Conservation (phyloP, 345 rosid genomes). For the Camelina neglecta region DNA sequence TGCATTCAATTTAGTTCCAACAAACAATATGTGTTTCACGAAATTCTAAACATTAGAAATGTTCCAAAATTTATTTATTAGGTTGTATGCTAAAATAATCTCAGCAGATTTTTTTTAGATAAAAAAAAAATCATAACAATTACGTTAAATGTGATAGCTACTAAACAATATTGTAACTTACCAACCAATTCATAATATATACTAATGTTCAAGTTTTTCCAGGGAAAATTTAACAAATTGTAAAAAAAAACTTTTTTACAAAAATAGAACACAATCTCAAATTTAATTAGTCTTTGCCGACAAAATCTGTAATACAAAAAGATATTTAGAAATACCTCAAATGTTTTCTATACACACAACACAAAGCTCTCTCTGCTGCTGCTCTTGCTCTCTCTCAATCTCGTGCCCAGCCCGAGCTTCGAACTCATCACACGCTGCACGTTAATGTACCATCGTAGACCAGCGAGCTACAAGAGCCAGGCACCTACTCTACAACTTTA, state of each 20-base stretch:
- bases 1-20: too few species aligned
- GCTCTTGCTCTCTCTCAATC: background rate
- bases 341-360: background rate
- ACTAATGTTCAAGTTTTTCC: too few species aligned
- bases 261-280: background rate
- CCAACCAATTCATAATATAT: too few species aligned
- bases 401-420: conserved; percentile 20
- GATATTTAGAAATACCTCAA: conserved; percentile 28
- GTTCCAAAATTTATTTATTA: background rate
- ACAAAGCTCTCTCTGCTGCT: background rate
- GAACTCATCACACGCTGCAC: conserved; percentile 27
- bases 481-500: background rate
- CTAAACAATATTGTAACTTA: background rate
- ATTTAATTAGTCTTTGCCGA: background rate
- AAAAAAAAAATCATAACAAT: too few species aligned
- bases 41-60: background rate
- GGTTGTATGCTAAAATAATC: background rate
- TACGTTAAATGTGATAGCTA: too few species aligned
- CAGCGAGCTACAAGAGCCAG: conserved; percentile 21
- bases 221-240: background rate
- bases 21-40: too few species aligned
- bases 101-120: too few species aligned
- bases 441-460: conserved; percentile 2
- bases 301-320: background rate
- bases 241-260: too few species aligned